phyloP scores from a whole-genome alignment of 2,329 filamentous ascomycete species.

The Periconia sp. region DNA sequence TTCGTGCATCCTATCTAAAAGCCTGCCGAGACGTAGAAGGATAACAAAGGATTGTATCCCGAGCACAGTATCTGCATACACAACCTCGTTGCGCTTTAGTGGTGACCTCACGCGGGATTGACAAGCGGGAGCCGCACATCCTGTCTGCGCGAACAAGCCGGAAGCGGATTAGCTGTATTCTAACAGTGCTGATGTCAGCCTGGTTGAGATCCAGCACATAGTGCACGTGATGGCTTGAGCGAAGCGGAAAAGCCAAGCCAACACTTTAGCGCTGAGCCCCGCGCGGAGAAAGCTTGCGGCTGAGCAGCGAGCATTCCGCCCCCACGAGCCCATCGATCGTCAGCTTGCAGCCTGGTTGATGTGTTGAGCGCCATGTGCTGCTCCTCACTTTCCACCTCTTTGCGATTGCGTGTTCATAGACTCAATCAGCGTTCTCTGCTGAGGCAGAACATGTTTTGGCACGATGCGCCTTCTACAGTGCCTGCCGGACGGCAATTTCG shows the following conservation, averaged over 20 bases:
- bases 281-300: too few species aligned
- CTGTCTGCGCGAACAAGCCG: neutral
- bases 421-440: neutral
- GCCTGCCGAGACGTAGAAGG: constrained; percentile 1
- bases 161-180: constrained; percentile 2
- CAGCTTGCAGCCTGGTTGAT: too few species aligned
- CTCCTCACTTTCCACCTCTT: too few species aligned
- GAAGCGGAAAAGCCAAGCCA: too few species aligned
- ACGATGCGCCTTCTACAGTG: neutral
- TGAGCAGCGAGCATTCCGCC: too few species aligned
- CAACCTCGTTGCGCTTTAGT: constrained; percentile 4
- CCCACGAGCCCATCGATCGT: too few species aligned
- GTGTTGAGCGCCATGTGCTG: too few species aligned
- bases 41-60: constrained; percentile 4
- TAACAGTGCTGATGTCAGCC: neutral
- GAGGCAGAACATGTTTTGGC: neutral
- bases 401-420: too few species aligned
- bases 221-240: too few species aligned
- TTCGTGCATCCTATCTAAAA: constrained; percentile 2
- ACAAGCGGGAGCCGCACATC: constrained; percentile 2
- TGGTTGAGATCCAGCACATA: too few species aligned
- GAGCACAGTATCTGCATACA: constrained; percentile 2
- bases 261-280: too few species aligned
- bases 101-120: neutral
- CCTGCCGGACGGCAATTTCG: neutral